Percentiles rank a stretch among this genome's conserved stretches.
Conservation (phyloP, 1,284 basidiomycete species). For the Stygiomarasmius scandens region DNA sequence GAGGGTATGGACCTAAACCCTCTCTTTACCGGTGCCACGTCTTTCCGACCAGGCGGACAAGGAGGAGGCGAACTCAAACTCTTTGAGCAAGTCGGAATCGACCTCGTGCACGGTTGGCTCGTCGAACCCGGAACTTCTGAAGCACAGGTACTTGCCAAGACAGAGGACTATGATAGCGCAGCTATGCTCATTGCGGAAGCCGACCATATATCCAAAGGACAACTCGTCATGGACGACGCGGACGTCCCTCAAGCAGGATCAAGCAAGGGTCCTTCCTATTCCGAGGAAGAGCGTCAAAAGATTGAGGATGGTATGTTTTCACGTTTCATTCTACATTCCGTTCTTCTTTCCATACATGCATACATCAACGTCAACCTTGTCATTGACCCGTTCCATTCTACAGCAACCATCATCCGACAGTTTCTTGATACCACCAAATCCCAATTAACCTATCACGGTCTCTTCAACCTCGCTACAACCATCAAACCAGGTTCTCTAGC, state of each 20-base stretch:
- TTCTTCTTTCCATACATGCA: too few species aligned
- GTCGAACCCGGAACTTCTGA: slow-evolving; percentile 74
- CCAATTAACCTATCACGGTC: slow-evolving; percentile 85
- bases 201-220: slow-evolving; percentile 69
- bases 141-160: slow-evolving; percentile 52
- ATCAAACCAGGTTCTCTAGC: slow-evolving; percentile 61
- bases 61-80: slow-evolving; percentile 77
- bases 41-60: slow-evolving; percentile 65
- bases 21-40: slow-evolving; percentile 66
- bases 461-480: slow-evolving; percentile 67
- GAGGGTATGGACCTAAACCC: slow-evolving; percentile 89
- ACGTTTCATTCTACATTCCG: neutral
- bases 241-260: slow-evolving; percentile 22
- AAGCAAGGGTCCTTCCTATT: slow-evolving; percentile 31
- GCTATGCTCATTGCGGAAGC: slow-evolving; percentile 76
- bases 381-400: neutral
- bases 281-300: slow-evolving; percentile 55
- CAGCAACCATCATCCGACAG: slow-evolving; percentile 68
- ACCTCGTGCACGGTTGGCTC: slow-evolving; percentile 91
- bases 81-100: slow-evolving; percentile 81
- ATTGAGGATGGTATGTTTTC: slow-evolving; percentile 64
- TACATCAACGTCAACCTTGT: neutral
- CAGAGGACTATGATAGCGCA: slow-evolving; percentile 70
- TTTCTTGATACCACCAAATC: slow-evolving; percentile 78
- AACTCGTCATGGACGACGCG: slow-evolving; percentile 49